Percentiles rank a stretch among this genome's conserved stretches.
Evolutionary conservation across 2,329 filamentous ascomycete genomes (phyloP).

Genomic region (Nemania serpens): DNA sequence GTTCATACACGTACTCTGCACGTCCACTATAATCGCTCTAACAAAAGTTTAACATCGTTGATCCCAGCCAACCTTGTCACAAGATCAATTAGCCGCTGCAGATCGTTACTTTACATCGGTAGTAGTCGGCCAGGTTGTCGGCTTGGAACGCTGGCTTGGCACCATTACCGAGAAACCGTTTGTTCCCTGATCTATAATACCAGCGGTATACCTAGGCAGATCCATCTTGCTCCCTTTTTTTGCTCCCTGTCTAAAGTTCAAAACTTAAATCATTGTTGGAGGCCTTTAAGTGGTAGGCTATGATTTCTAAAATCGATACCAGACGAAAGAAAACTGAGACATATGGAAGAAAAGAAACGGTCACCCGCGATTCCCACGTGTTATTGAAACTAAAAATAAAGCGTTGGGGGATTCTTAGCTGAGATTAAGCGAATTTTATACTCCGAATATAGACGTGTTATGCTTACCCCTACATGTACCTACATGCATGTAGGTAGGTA

Average conservation of each 20-base stretch:
- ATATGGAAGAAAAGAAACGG: background rate
- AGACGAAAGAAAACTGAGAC: background rate
- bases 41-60: background rate
- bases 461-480: too few species aligned
- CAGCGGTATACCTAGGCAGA: background rate
- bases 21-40: too few species aligned
- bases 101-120: background rate
- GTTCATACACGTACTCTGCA: too few species aligned
- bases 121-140: background rate
- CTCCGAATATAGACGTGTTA: too few species aligned
- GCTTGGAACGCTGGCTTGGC: background rate
- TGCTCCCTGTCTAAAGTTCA: too few species aligned
- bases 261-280: too few species aligned
- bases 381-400: background rate
- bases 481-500: too few species aligned
- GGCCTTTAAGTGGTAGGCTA: background rate
- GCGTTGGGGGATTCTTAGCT: background rate
- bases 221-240: background rate
- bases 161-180: background rate
- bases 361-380: background rate
- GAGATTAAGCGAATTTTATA: too few species aligned
- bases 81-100: constrained; percentile 3
- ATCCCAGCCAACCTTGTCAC: constrained; percentile 7
- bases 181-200: background rate
- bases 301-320: background rate